These are phyloP conservation scores for Capillidium rhysosporum DNA, from an alignment of 371 early-diverging fungal species.

Conservation along the genomic window DNA sequence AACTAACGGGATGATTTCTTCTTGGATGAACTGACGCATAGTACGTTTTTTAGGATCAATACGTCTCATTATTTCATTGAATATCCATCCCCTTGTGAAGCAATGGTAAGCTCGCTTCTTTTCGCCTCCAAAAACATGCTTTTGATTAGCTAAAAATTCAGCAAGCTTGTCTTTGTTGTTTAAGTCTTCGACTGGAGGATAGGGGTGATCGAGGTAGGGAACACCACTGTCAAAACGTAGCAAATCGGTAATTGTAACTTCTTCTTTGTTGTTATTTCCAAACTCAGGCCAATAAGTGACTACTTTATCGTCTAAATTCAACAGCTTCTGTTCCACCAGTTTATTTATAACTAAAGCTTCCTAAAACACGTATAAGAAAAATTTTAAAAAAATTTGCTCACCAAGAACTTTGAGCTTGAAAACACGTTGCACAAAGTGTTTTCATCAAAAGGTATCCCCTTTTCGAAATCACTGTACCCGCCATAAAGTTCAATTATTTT, in stretches of 20 bases:
- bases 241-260: conserved; percentile 36
- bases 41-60: conserved; percentile 28
- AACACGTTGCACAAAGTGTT: conserved; percentile 39
- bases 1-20: conserved; percentile 21
- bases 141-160: conserved; percentile 26
- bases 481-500: conserved; percentile 37
- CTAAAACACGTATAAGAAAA: not conserved
- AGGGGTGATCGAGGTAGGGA: conserved; percentile 21
- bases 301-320: conserved; percentile 31
- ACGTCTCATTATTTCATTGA: conserved; percentile 45
- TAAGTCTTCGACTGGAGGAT: conserved; percentile 13
- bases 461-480: conserved; percentile 30
- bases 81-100: conserved; percentile 40
- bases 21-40: conserved; percentile 28
- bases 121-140: conserved; percentile 35
- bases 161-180: conserved; percentile 14
- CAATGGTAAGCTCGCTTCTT: conserved; percentile 36
- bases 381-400: not conserved
- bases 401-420: conserved; percentile 33
- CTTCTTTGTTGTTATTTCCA: conserved; percentile 41
- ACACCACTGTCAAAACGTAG: conserved; percentile 44
- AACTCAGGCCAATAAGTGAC: conserved; percentile 55
- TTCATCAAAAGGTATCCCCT: conserved; percentile 19
- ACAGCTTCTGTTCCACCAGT: conserved; percentile 29
- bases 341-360: conserved; percentile 24